Percentiles rank a stretch among this genome's conserved stretches.
Conservation (phyloP, 805 yeast species). For the Wickerhamiella hasegawae region DNA sequence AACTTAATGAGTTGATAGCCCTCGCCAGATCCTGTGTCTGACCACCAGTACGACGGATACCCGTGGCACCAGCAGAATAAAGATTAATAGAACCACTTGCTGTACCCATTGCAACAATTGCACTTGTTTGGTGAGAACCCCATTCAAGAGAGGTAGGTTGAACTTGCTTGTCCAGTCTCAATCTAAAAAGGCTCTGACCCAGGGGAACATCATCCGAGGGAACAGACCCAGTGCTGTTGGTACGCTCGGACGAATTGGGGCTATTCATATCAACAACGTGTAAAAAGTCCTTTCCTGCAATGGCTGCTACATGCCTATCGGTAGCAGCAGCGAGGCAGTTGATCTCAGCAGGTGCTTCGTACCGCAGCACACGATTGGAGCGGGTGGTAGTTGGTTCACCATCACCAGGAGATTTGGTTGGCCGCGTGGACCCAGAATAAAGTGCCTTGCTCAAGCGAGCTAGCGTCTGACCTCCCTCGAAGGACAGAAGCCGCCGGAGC, state of each 20-base stretch:
- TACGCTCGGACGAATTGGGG: background rate
- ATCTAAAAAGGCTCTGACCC: conserved; percentile 7
- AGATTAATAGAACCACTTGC: background rate
- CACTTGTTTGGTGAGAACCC: conserved; percentile 17
- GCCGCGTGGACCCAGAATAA: too few species aligned
- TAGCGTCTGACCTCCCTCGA: too few species aligned
- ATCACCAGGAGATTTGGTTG: too few species aligned
- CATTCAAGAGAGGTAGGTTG: conserved; percentile 21
- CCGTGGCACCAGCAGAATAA: background rate
- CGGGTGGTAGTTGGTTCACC: too few species aligned
- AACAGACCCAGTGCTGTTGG: too few species aligned
- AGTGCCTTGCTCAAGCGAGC: too few species aligned
- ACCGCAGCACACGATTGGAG: too few species aligned
- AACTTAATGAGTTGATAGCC: conserved; percentile 9
- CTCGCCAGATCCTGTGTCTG: background rate
- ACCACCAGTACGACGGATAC: background rate
- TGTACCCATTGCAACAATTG: conserved; percentile 6
- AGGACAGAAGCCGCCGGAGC: too few species aligned
- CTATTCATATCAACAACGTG: conserved; percentile 3
- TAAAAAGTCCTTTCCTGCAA: conserved; percentile 18
- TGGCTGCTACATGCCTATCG: conserved; percentile 13
- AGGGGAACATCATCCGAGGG: background rate
- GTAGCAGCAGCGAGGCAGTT: conserved; percentile 18
- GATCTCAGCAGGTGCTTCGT: conserved; percentile 9
- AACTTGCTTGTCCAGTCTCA: conserved; percentile 15